A percentile compares a stretch with the other conserved stretches of the same genome.
phyloP scores from a whole-genome alignment of 1,139 yeast species.

The Candida glucosophila region DNA sequence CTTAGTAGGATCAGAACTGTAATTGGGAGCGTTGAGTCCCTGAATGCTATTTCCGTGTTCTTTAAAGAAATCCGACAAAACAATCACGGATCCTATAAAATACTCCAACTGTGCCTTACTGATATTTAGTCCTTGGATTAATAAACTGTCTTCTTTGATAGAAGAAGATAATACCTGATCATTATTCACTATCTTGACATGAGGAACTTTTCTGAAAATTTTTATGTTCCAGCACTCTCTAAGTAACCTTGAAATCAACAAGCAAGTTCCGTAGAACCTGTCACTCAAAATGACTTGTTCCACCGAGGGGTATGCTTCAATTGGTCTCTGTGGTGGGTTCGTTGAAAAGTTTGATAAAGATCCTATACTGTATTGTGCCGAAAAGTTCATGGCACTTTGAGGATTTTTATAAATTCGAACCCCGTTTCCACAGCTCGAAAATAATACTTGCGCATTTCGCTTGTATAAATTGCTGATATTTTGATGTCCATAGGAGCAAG shows the following conservation, averaged over 20 bases:
- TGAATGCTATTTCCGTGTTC: constrained; percentile 56
- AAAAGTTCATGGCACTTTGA: constrained; percentile 9
- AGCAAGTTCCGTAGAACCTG: constrained; percentile 83
- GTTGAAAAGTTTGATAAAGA: constrained; percentile 2
- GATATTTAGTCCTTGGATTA: constrained; percentile 39
- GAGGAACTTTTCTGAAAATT: constrained; percentile 47
- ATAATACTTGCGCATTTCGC: constrained; percentile 42
- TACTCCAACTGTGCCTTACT: constrained; percentile 53
- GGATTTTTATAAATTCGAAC: constrained; percentile 28
- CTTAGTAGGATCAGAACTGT: constrained; percentile 39
- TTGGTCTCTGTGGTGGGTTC: constrained; percentile 1
- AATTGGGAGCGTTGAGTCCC: constrained; percentile 47
- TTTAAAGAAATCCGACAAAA: constrained; percentile 49
- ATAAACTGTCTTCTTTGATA: constrained; percentile 38
- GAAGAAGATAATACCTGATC: constrained; percentile 34
- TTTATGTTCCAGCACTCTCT: constrained; percentile 70
- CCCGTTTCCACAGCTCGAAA: constrained; percentile 48
- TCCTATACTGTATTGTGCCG: constrained; percentile 6
- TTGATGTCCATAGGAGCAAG: constrained; percentile 57
- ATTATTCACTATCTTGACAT: constrained; percentile 31
- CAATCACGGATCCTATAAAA: constrained; percentile 57
- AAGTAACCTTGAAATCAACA: constrained; percentile 69
- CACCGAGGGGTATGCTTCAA: constrained; percentile 29
- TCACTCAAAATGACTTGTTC: constrained; percentile 84
- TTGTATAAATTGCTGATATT: constrained; percentile 43